Evolutionary conservation across 441 rosid species (phyloP).

Genomic region (Pelargonium myrrhifolium): DNA sequence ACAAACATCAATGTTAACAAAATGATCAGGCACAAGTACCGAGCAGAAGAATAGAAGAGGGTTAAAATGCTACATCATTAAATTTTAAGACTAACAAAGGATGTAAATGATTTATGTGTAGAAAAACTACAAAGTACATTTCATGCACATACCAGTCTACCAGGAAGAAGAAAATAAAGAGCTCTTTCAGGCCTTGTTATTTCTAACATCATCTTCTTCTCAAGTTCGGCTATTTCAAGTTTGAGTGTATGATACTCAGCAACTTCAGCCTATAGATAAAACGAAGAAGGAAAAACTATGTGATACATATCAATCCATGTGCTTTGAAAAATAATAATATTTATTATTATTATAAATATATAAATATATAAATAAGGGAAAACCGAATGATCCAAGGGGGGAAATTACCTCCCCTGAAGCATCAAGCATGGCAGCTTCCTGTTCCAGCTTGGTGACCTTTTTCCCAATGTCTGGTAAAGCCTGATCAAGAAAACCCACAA

Average conservation of each 20-base stretch:
- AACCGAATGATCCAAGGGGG: conserved; percentile 9
- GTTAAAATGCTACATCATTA: not conserved
- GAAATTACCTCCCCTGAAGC: conserved; percentile 80
- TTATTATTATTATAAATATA: too few relatives aligned
- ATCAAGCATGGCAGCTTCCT: conserved; percentile 82
- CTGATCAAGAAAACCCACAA: conserved; percentile 30
- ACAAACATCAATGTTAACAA: not conserved
- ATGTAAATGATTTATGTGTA: not conserved
- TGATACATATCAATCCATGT: not conserved
- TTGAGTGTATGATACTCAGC: conserved; percentile 86
- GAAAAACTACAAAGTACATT: not conserved
- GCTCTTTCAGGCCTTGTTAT: conserved; percentile 76
- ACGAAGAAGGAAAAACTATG: not conserved
- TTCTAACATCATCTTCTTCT: conserved; percentile 88
- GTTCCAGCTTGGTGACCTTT: conserved; percentile 74
- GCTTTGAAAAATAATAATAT: not conserved
- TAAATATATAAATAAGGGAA: too few relatives aligned
- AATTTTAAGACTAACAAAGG: not conserved
- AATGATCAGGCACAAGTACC: too few relatives aligned
- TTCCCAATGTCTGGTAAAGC: conserved; percentile 78
- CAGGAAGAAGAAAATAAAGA: conserved; percentile 8
- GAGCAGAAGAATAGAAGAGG: too few relatives aligned
- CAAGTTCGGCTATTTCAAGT: conserved; percentile 71
- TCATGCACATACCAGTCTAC: conserved; percentile 3
- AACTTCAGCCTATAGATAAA: conserved; percentile 59